Evolutionary conservation across 768 basidiomycete species (phyloP), one percentile per base, ranked within the genome.

Genomic region (Serendipita sp.): DNA sequence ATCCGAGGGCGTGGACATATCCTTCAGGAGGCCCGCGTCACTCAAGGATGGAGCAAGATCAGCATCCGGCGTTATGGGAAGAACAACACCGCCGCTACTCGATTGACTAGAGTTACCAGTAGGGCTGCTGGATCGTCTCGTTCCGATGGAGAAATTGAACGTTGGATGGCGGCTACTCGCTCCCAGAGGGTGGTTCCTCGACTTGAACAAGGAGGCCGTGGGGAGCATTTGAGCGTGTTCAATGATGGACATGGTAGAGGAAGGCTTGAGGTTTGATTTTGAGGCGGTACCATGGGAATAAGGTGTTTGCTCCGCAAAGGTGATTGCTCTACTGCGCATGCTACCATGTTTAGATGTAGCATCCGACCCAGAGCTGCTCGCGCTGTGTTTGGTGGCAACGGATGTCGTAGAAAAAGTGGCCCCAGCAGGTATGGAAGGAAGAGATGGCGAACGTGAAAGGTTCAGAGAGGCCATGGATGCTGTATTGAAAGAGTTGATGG

Each of bases 161-260:
- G 53, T 58, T 9, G 45, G 45, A 48, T 48, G 45, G 9, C 45
- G 45, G n/a, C 45, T 48, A 11, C 53, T 58, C n/a, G 26, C 17
- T 4, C 24, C 53, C 17, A 58, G n/a, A 9, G 53, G 53, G 31
- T 58, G 53, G 26, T 58, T 58, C 26, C 53, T 58, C 26, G 53
- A 58, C 11, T 28, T 30, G 33, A 58, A 58, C 26, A 58, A 31
- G 24, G 53, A 30, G 9, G 53, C 53, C 11, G 53, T 58, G 13
- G 53, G 53, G 30, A 58, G 53, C 53, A 58, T 58, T 58, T 58
- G 53, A 11, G 53, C 53, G 30, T 58, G 53, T 33, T 58, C 53
- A 24, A 58, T 58, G 33, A 58, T 58, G 26, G 53, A 58, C 53
- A 58, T 58, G 9, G 53, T 58, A 4, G 53, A 22, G 11, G 53